Conservation (phyloP, 768 basidiomycete species). For the Termitomyces bulborhizus region DNA sequence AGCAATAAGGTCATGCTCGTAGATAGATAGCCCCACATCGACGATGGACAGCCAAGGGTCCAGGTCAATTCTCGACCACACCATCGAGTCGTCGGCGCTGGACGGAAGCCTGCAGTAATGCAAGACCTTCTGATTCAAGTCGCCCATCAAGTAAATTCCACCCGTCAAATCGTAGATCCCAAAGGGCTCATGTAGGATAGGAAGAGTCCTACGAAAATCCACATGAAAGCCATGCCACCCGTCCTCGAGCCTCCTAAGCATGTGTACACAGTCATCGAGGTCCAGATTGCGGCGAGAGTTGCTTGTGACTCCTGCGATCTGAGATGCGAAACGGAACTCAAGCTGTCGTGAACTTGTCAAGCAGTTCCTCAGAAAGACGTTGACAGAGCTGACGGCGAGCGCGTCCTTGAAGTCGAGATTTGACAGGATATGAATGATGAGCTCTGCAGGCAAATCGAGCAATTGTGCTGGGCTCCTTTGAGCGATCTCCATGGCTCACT, state of each 20-base stretch:
- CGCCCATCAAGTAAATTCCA: constrained; percentile 34
- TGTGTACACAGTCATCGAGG: constrained; percentile 1
- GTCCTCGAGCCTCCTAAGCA: constrained; percentile 3
- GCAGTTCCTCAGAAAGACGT: neutral
- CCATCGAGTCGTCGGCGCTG: neutral
- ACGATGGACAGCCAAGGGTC: constrained; percentile 22
- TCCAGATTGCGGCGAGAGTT: neutral
- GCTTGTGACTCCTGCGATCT: constrained; percentile 5
- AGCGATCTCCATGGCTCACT: neutral
- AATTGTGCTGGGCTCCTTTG: neutral
- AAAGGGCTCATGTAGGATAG: constrained; percentile 8
- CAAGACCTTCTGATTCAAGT: constrained; percentile 19
- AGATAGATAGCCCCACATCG: constrained; percentile 36
- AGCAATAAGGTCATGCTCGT: constrained; percentile 39
- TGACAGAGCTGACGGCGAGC: constrained; percentile 6
- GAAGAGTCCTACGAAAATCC: constrained; percentile 5
- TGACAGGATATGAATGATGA: constrained; percentile 7
- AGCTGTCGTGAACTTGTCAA: constrained; percentile 1
- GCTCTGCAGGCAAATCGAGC: constrained; percentile 9
- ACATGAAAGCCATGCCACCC: constrained; percentile 8
- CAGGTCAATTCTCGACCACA: constrained; percentile 24
- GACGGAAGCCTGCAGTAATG: constrained; percentile 29
- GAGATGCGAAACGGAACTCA: constrained; percentile 5
- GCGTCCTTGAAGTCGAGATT: constrained; percentile 2
- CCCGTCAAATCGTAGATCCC: constrained; percentile 39